phyloP scores from a whole-genome alignment of 1,284 basidiomycete genomes.

The Irpex rosettiformis region DNA sequence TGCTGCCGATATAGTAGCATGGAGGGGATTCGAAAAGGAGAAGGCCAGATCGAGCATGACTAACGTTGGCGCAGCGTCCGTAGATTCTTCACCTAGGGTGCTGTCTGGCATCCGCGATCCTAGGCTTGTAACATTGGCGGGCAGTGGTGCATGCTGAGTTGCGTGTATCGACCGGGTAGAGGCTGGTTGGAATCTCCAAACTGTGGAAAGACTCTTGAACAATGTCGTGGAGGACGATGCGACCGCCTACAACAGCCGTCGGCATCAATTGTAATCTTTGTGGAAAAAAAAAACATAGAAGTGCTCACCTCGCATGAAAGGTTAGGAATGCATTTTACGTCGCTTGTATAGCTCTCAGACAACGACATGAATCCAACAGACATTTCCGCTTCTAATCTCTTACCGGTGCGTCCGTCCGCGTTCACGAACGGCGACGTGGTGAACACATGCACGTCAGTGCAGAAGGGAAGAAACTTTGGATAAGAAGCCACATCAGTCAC shows the following conservation, averaged over 20 bases:
- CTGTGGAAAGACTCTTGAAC: constrained; percentile 83
- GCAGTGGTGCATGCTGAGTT: constrained; percentile 20
- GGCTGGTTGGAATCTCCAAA: constrained; percentile 74
- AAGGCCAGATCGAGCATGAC: constrained; percentile 83
- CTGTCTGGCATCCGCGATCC: constrained; percentile 6
- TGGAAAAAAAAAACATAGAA: constrained; percentile 16
- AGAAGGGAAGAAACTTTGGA: constrained; percentile 87
- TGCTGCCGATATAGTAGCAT: constrained; percentile 76
- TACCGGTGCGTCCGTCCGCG: constrained; percentile 14
- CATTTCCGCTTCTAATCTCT: constrained; percentile 78
- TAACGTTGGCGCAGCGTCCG: constrained; percentile 51
- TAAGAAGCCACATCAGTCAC: constrained; percentile 90
- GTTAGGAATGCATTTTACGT: constrained; percentile 76
- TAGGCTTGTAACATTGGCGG: constrained; percentile 8
- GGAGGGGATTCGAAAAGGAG: constrained; percentile 84
- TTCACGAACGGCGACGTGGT: constrained; percentile 27
- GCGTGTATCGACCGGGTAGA: constrained; percentile 42
- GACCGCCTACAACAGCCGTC: constrained; percentile 46
- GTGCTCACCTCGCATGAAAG: constrained; percentile 78
- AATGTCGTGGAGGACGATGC: constrained; percentile 81
- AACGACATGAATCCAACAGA: constrained; percentile 88
- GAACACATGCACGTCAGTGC: constrained; percentile 74
- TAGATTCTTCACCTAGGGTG: constrained; percentile 14
- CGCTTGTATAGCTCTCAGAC: constrained; percentile 85
- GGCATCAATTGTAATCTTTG: background rate